Percentiles rank a stretch among this genome's conserved stretches.
These are phyloP conservation scores for Neofusicoccum ribis DNA, from an alignment of 2,329 filamentous ascomycete genomes.

Conservation along the genomic window DNA sequence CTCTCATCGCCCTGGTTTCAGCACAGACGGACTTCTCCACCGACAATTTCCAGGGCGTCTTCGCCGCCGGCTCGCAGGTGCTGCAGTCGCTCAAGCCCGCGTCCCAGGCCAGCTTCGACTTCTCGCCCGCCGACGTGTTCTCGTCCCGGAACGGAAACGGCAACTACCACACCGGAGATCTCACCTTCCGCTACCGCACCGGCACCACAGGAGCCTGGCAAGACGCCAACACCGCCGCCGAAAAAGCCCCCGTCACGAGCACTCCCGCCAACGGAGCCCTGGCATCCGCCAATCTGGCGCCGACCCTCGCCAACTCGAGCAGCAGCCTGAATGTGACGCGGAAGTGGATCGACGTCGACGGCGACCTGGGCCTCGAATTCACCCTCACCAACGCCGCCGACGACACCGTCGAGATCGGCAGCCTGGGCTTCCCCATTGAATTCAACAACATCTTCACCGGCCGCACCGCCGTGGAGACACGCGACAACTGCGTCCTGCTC, in stretches of 20 bases:
- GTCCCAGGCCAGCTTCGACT: conserved; percentile 49
- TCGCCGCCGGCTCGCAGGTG: conserved; percentile 7
- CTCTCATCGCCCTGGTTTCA: background rate
- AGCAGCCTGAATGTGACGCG: conserved; percentile 50
- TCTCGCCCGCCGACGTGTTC: conserved; percentile 56
- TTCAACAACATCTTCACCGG: conserved; percentile 64
- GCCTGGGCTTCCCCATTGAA: conserved; percentile 59
- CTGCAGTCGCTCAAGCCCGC: conserved; percentile 1
- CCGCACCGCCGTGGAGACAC: conserved; percentile 50
- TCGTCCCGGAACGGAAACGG: conserved; percentile 49
- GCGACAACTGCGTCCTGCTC: conserved; percentile 54
- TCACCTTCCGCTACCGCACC: conserved; percentile 57
- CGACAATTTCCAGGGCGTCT: background rate
- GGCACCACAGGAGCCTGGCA: conserved; percentile 45
- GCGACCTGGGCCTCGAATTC: conserved; percentile 55
- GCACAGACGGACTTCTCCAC: conserved; percentile 5
- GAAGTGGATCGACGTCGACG: conserved; percentile 52
- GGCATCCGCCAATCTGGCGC: conserved; percentile 43
- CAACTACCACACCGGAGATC: conserved; percentile 61
- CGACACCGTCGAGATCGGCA: conserved; percentile 53
- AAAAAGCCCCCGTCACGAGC: conserved; percentile 40
- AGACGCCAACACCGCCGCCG: conserved; percentile 48
- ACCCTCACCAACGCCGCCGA: conserved; percentile 50
- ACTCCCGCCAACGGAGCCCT: conserved; percentile 31
- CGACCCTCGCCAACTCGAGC: conserved; percentile 43